Evolutionary conservation across 441 rosid species (phyloP).

Genomic region (Macaranga tanarius): DNA sequence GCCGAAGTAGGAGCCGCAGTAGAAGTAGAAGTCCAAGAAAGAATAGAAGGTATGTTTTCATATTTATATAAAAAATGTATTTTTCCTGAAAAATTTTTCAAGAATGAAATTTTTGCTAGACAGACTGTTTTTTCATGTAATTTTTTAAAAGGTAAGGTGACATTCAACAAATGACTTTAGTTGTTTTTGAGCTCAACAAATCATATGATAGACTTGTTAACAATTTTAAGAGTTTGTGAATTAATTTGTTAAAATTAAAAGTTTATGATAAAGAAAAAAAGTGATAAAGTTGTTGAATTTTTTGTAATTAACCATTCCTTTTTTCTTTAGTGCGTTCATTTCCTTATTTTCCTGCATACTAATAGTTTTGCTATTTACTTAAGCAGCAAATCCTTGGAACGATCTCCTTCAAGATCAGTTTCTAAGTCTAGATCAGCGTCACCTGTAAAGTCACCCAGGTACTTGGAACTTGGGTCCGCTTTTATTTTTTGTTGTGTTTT

Average conservation of each 20-base stretch:
- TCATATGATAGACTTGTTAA: too few relatives aligned
- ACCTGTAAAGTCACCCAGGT: conserved; percentile 62
- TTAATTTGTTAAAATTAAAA: too few relatives aligned
- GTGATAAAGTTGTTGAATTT: too few relatives aligned
- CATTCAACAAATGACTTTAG: too few relatives aligned
- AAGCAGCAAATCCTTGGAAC: conserved; percentile 60
- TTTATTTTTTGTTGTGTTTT: neutral
- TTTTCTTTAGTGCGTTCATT: neutral
- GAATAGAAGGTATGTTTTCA: conserved; percentile 45
- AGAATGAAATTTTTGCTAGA: neutral
- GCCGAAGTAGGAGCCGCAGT: conserved; percentile 69
- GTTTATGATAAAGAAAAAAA: too few relatives aligned
- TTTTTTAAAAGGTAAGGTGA: too few relatives aligned
- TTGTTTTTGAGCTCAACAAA: too few relatives aligned
- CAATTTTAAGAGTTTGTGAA: too few relatives aligned
- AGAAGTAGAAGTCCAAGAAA: conserved; percentile 57
- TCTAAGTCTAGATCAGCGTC: conserved; percentile 77
- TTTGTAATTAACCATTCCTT: too few relatives aligned
- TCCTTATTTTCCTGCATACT: neutral
- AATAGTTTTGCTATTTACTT: neutral
- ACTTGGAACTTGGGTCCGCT: conserved; percentile 6
- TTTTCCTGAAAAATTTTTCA: neutral
- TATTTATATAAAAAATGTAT: too few relatives aligned
- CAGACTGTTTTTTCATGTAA: too few relatives aligned
- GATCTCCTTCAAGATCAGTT: conserved; percentile 54